Percentiles rank a stretch among this genome's conserved stretches.
phyloP scores from a whole-genome alignment of 2,329 filamentous ascomycete species.

The Fusarium caatingaense region DNA sequence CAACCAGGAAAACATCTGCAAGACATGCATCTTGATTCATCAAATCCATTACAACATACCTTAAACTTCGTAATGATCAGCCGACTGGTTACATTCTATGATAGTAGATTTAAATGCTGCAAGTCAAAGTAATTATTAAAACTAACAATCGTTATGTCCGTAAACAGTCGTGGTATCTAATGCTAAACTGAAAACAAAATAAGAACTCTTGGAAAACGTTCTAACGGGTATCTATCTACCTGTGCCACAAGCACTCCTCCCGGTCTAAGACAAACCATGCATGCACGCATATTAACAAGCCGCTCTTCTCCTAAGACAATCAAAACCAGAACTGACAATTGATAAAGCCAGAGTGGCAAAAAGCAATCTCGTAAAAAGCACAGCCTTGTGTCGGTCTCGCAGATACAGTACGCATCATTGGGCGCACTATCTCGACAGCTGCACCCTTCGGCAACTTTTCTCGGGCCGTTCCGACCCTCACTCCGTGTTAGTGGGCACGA shows the following conservation, averaged over 20 bases:
- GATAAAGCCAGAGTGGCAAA: neutral
- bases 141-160: neutral
- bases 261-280: constrained; percentile 21
- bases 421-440: constrained; percentile 16
- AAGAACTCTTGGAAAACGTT: constrained; percentile 35
- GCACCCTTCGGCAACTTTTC: constrained; percentile 25
- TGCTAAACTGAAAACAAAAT: constrained; percentile 27
- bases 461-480: constrained; percentile 44
- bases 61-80: neutral
- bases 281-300: constrained; percentile 11
- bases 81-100: neutral
- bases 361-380: constrained; percentile 15
- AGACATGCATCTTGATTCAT: neutral
- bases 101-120: neutral
- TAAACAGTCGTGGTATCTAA: constrained; percentile 30
- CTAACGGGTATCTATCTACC: constrained; percentile 45
- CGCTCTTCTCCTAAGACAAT: constrained; percentile 16
- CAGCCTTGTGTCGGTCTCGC: constrained; percentile 6
- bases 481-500: constrained; percentile 5
- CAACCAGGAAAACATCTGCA: neutral
- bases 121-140: constrained; percentile 10
- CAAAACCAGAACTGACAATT: constrained; percentile 4
- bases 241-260: constrained; percentile 22
- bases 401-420: constrained; percentile 3
- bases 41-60: neutral